These are phyloP conservation scores for Chaetoscypha palmicola DNA, from an alignment of 2,329 filamentous ascomycete genomes.

Conservation along the genomic window DNA sequence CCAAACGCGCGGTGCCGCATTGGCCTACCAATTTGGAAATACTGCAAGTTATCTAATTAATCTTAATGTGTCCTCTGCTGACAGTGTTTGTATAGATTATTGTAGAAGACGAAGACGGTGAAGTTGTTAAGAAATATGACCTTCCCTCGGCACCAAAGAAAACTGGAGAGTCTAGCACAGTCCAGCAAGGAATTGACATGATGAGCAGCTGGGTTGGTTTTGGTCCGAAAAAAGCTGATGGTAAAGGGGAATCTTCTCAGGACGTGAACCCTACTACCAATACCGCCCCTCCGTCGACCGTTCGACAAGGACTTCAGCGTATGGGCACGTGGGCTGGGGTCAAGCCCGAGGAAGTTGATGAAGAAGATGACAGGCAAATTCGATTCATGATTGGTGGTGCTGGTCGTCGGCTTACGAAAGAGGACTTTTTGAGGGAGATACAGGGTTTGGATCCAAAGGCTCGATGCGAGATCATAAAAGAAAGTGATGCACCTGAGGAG, in stretches of 20 bases:
- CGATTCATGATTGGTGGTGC: slow-evolving; percentile 69
- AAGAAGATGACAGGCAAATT: slow-evolving; percentile 62
- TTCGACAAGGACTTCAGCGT: slow-evolving; percentile 23
- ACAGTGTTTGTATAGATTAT: slow-evolving; percentile 53
- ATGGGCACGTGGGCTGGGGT: slow-evolving; percentile 25
- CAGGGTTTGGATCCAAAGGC: slow-evolving; percentile 63
- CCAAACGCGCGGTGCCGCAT: slow-evolving; percentile 62
- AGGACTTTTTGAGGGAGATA: slow-evolving; percentile 71
- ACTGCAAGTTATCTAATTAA: slow-evolving; percentile 43
- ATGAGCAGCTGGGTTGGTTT: slow-evolving; percentile 27
- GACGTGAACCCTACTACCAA: background rate
- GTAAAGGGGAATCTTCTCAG: slow-evolving; percentile 4
- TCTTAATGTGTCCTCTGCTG: background rate
- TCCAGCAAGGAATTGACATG: slow-evolving; percentile 23
- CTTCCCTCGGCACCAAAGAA: slow-evolving; percentile 43
- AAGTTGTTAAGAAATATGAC: slow-evolving; percentile 80
- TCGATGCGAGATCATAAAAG: slow-evolving; percentile 28
- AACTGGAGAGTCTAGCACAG: slow-evolving; percentile 10
- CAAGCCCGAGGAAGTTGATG: slow-evolving; percentile 32
- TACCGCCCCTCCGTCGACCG: slow-evolving; percentile 1
- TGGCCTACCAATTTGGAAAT: slow-evolving; percentile 79
- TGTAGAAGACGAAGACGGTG: slow-evolving; percentile 78
- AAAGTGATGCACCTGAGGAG: slow-evolving; percentile 23
- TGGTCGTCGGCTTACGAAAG: slow-evolving; percentile 71
- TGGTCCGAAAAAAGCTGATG: slow-evolving; percentile 9